Conservation (phyloP, 495 filamentous ascomycete genomes). For the Pseudotulostoma volvatum region DNA sequence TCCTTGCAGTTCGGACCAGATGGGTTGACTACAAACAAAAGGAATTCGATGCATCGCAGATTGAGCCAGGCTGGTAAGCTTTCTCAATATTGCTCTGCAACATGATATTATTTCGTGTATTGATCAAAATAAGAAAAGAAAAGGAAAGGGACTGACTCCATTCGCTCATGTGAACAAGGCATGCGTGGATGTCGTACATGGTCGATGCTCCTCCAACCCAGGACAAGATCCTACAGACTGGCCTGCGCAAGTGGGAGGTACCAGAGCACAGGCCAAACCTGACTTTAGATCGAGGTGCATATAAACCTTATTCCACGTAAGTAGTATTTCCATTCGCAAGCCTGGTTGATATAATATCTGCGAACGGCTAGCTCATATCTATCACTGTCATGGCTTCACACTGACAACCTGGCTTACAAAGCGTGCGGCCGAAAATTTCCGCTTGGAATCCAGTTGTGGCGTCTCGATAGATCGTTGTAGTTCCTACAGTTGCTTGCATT, state of each 20-base stretch:
- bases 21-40: constrained; percentile 92
- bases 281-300: constrained; percentile 61
- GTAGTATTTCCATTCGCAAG: constrained; percentile 15
- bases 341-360: neutral
- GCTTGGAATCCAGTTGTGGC: constrained; percentile 32
- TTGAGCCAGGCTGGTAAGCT: constrained; percentile 85
- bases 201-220: constrained; percentile 70
- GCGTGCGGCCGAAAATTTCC: constrained; percentile 25
- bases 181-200: constrained; percentile 90
- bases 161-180: too few relatives aligned
- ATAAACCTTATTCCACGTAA: constrained; percentile 87
- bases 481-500: constrained; percentile 5
- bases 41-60: constrained; percentile 78
- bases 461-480: constrained; percentile 20
- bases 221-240: constrained; percentile 54
- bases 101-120: too few relatives aligned
- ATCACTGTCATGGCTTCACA: neutral
- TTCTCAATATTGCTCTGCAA: constrained; percentile 1
- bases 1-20: constrained; percentile 68
- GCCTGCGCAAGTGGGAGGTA: constrained; percentile 56
- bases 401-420: constrained; percentile 4
- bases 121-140: too few relatives aligned
- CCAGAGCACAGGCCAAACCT: constrained; percentile 56
- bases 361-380: neutral
- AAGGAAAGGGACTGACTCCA: too few relatives aligned